These are phyloP conservation scores for Iberis pinnata DNA, from an alignment of 345 rosid genomes.

Conservation along the genomic window DNA sequence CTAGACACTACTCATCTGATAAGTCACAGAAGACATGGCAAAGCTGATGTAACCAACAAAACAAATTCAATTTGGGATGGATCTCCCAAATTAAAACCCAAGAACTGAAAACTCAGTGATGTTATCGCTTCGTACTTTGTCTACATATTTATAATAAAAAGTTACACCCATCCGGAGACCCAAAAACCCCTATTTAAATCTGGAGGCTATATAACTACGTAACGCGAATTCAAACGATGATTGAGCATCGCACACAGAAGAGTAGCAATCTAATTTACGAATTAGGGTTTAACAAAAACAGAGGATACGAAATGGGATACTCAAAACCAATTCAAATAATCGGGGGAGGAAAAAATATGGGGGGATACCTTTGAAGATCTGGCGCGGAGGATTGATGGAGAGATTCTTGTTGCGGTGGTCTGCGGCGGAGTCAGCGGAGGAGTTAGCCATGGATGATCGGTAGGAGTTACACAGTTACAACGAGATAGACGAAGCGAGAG, in stretches of 20 bases:
- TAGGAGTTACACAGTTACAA: slow-evolving; percentile 24
- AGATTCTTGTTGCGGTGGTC: slow-evolving; percentile 41
- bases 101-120: slow-evolving; percentile 1
- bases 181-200: slow-evolving; percentile 24
- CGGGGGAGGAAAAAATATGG: background rate
- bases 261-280: background rate
- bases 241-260: background rate
- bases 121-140: too few species aligned
- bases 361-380: slow-evolving; percentile 66
- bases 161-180: background rate
- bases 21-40: too few species aligned
- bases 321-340: background rate
- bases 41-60: background rate
- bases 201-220: background rate
- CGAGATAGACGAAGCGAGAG: slow-evolving; percentile 14
- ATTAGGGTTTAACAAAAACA: slow-evolving; percentile 7
- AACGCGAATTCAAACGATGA: slow-evolving; percentile 8
- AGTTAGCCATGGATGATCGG: slow-evolving; percentile 66
- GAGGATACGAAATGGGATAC: slow-evolving; percentile 1
- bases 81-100: slow-evolving; percentile 9
- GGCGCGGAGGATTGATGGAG: slow-evolving; percentile 57
- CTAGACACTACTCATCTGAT: background rate
- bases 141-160: background rate
- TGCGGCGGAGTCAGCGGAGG: slow-evolving; percentile 39
- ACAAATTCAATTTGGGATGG: background rate